These are phyloP conservation scores for Porodaedalea pini DNA, from an alignment of 1,284 basidiomycete species.

Conservation along the genomic window DNA sequence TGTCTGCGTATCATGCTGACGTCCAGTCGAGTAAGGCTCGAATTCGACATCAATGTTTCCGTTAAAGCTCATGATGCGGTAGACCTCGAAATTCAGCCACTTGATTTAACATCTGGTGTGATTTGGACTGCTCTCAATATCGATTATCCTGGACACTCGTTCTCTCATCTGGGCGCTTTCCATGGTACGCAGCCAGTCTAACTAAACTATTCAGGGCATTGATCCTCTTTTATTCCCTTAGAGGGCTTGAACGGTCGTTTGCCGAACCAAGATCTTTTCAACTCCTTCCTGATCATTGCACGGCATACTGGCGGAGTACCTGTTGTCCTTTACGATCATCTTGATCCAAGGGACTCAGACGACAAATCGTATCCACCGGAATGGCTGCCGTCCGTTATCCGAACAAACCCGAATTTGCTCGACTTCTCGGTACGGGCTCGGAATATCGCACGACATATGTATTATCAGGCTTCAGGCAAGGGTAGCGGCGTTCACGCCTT, in stretches of 20 bases:
- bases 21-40: conserved; percentile 56
- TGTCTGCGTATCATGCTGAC: conserved; percentile 76
- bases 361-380: conserved; percentile 31
- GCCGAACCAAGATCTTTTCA: conserved; percentile 94
- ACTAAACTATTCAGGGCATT: neutral
- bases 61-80: neutral
- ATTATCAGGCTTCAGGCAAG: conserved; percentile 65
- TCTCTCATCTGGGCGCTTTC: conserved; percentile 89
- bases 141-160: conserved; percentile 96
- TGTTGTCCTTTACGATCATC: conserved; percentile 73
- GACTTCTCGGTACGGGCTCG: conserved; percentile 55
- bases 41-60: conserved; percentile 9
- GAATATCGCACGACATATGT: conserved; percentile 63
- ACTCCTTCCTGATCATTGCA: conserved; percentile 76
- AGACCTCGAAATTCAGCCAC: conserved; percentile 66
- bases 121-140: conserved; percentile 95
- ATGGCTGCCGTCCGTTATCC: conserved; percentile 47
- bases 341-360: conserved; percentile 47
- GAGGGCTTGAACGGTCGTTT: conserved; percentile 94
- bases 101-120: conserved; percentile 68
- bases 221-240: conserved; percentile 33
- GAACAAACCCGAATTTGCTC: conserved; percentile 41
- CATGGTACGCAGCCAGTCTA: conserved; percentile 60
- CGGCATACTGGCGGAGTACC: conserved; percentile 70
- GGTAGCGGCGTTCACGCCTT: conserved; percentile 78